A percentile compares a stretch with the other conserved stretches of the same genome.
Evolutionary conservation across 441 rosid genomes (phyloP).

Genomic region (Francoa sonchifolia): DNA sequence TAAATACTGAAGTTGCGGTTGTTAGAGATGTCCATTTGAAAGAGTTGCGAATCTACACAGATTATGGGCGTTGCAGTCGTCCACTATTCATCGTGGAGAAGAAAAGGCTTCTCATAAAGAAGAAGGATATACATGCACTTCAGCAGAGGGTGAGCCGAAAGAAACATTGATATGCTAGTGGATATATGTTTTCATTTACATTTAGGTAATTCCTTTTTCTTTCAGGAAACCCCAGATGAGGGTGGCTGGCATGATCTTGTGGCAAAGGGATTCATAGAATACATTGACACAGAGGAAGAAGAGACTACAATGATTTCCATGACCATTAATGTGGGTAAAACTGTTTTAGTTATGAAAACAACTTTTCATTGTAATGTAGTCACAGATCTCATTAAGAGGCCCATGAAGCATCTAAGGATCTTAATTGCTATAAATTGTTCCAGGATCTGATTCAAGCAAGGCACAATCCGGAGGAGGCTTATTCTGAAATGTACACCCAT

Average conservation of each 20-base stretch:
- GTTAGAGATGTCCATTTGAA: conserved; percentile 86
- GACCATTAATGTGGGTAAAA: conserved; percentile 80
- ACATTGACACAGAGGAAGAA: conserved; percentile 95
- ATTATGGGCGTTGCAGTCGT: conserved; percentile 98
- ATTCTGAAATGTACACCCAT: conserved; percentile 80
- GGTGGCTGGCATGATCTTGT: conserved; percentile 95
- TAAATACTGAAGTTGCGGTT: conserved; percentile 94
- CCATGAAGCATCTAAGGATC: conserved; percentile 1
- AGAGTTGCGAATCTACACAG: conserved; percentile 88
- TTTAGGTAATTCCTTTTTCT: conserved; percentile 8
- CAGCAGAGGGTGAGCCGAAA: conserved; percentile 60
- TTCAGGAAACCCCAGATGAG: conserved; percentile 76
- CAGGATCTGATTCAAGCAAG: conserved; percentile 95
- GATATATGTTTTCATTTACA: conserved; percentile 2
- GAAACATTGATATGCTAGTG: background rate
- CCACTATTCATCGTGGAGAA: conserved; percentile 92
- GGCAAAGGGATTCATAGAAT: conserved; percentile 75
- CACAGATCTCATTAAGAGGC: conserved; percentile 1
- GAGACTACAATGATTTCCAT: conserved; percentile 99
- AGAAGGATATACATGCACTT: conserved; percentile 69
- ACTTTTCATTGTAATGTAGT: background rate
- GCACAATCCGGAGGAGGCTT: conserved; percentile 63
- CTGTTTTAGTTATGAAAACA: background rate
- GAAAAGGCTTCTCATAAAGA: conserved; percentile 82
- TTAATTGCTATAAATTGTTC: conserved; percentile 10